Evolutionary conservation across 371 early-diverging fungal species (phyloP).

Genomic region (Rhizopus arrhizus): DNA sequence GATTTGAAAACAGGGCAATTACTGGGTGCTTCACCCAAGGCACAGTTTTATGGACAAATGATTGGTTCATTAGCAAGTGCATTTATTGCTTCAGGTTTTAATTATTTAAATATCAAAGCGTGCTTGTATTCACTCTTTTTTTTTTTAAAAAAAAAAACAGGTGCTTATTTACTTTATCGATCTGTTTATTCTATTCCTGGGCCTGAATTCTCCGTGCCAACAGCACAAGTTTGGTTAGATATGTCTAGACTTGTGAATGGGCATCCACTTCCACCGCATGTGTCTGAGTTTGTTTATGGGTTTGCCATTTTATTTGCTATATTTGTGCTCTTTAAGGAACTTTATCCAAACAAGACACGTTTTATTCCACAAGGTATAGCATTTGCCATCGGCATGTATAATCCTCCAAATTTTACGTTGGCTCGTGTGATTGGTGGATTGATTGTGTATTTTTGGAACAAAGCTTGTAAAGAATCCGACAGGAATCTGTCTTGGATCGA

Average conservation of each 20-base stretch:
- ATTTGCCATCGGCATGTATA: constrained; percentile 86
- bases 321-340: constrained; percentile 58
- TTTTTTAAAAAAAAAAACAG: constrained; percentile 2
- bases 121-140: no score
- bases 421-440: constrained; percentile 76
- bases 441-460: constrained; percentile 50
- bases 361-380: constrained; percentile 77
- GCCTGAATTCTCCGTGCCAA: constrained; percentile 73
- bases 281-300: constrained; percentile 56
- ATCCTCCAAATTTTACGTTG: constrained; percentile 78
- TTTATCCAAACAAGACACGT: constrained; percentile 24
- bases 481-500: constrained; percentile 16
- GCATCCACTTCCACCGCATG: constrained; percentile 69
- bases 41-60: constrained; percentile 86
- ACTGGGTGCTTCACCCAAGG: constrained; percentile 78
- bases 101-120: no score
- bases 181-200: constrained; percentile 75
- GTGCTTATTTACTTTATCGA: constrained; percentile 73
- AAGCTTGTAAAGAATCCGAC: constrained; percentile 36
- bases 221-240: constrained; percentile 81
- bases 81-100: constrained; percentile 42
- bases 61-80: constrained; percentile 75
- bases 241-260: constrained; percentile 83
- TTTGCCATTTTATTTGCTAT: constrained; percentile 64
- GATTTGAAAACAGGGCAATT: constrained; percentile 88